Evolutionary conservation across 768 basidiomycete species (phyloP).

Genomic region (Dentipellis sp.): DNA sequence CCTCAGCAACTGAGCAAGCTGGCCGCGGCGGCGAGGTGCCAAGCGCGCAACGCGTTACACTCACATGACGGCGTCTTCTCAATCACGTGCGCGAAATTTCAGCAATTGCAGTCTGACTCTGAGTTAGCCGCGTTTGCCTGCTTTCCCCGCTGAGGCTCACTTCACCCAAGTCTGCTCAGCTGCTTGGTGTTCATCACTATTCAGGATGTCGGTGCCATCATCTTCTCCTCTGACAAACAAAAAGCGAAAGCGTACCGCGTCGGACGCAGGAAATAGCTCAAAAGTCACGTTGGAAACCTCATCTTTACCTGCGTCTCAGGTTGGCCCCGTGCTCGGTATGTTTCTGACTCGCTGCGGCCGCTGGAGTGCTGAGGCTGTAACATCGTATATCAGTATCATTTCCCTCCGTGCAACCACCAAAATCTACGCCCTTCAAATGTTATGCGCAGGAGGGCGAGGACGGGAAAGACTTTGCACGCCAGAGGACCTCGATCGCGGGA

Average conservation of each 20-base stretch:
- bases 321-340: conserved; percentile 47
- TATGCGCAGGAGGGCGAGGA: conserved; percentile 33
- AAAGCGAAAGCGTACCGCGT: conserved; percentile 39
- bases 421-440: conserved; percentile 50
- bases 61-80: too few relatives aligned
- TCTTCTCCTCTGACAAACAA: neutral
- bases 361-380: neutral
- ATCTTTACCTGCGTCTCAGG: conserved; percentile 23
- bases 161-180: too few relatives aligned
- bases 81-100: too few relatives aligned
- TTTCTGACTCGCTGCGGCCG: neutral
- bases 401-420: conserved; percentile 52
- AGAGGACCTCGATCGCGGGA: conserved; percentile 51
- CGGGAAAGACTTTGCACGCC: conserved; percentile 24
- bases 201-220: too few relatives aligned
- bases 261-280: conserved; percentile 21
- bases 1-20: too few relatives aligned
- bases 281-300: conserved; percentile 30
- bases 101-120: too few relatives aligned
- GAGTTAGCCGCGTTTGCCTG: too few relatives aligned
- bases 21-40: too few relatives aligned
- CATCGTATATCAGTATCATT: conserved; percentile 38
- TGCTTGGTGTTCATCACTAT: too few relatives aligned
- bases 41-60: too few relatives aligned
- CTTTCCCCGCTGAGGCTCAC: too few relatives aligned